Base-by-base conservation (phyloP, 805 yeast species). In the Saccharomyces mikatae region DNA sequence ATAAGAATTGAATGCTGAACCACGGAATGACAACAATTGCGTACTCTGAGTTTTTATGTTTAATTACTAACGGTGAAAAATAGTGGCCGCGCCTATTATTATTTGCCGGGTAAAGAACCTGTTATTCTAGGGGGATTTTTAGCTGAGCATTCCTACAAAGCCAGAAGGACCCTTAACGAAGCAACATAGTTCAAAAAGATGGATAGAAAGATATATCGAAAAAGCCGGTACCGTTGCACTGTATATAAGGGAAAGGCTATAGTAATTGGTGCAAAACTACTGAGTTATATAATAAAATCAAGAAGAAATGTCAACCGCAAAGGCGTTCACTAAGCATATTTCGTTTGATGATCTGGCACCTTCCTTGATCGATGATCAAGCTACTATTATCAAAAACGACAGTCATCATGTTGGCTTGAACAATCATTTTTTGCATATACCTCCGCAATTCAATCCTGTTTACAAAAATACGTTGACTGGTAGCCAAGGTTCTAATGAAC, bases 291-390 rank as follows among this genome's bases (percentile, higher is more conserved):
- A 36, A 36, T 17, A 17, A 4, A 17, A 6, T 8, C 17, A 36
- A 36, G 21, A 36, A 3, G 11, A 17, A 17, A 36, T 36, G 44
- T 8, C 24, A 6, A n/a, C 24, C 10, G 44, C 51, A 29, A 48
- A 28, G 41, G 49, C 47, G 21, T 68, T 62, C 50, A 58, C 60
- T 17, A 62, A 60, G 14, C 69, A 65, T 50, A 68, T 69, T 6
- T 68, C 71, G 14, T 69, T 69, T 46, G 70, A 69, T 55, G 70
- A 69, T 54, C 54, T 69, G 8, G 56, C 70, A 13, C 71, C 72
- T 9, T 51, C 64, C 3, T 52, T 66, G 44, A 52, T 60, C 1
- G 70, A 67, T 49, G 70, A 65, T 36, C 68, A 67, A 54, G 62
- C 60, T 3, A 57, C 57, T n/a, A 48, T 55, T 8, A 41, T 61